Percentiles rank a stretch among this genome's conserved stretches.
phyloP scores from a whole-genome alignment of 2,329 filamentous ascomycete genomes.

The Hypoxylon sp. region DNA sequence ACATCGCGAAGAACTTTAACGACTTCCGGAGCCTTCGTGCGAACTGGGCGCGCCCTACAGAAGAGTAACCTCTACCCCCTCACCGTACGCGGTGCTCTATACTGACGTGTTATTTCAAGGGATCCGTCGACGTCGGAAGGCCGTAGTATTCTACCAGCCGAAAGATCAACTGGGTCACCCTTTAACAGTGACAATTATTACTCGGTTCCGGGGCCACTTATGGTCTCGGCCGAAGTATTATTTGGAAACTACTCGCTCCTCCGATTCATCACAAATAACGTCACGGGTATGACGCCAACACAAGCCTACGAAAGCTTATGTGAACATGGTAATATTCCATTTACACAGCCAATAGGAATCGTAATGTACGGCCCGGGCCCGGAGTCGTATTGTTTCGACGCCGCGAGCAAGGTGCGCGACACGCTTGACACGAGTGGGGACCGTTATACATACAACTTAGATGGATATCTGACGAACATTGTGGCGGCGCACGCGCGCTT shows the following conservation, averaged over 20 bases:
- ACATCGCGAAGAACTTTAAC: conserved; percentile 33
- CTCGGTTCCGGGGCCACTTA: conserved; percentile 28
- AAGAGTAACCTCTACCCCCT: conserved; percentile 16
- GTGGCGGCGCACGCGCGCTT: conserved; percentile 21
- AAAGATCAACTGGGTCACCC: conserved; percentile 15
- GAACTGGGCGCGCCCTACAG: conserved; percentile 17
- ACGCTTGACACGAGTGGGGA: neutral
- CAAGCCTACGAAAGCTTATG: conserved; percentile 29
- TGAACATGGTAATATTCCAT: conserved; percentile 36
- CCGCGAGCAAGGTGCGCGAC: neutral
- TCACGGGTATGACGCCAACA: conserved; percentile 27
- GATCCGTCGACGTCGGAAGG: conserved; percentile 9
- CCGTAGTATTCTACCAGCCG: neutral
- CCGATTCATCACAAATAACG: conserved; percentile 25
- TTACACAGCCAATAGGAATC: conserved; percentile 23
- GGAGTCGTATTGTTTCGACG: conserved; percentile 8
- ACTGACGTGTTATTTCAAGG: conserved; percentile 9
- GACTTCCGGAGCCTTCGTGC: conserved; percentile 17
- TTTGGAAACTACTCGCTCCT: conserved; percentile 41
- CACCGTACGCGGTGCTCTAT: too few species aligned
- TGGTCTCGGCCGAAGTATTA: conserved; percentile 38
- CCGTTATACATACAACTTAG: neutral
- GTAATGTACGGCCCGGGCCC: conserved; percentile 10
- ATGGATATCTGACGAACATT: conserved; percentile 21
- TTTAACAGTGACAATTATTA: conserved; percentile 15